These are phyloP conservation scores for Lolium multiflorum DNA, from an alignment of 176 grass and related monocot genomes.

Conservation along the genomic window DNA sequence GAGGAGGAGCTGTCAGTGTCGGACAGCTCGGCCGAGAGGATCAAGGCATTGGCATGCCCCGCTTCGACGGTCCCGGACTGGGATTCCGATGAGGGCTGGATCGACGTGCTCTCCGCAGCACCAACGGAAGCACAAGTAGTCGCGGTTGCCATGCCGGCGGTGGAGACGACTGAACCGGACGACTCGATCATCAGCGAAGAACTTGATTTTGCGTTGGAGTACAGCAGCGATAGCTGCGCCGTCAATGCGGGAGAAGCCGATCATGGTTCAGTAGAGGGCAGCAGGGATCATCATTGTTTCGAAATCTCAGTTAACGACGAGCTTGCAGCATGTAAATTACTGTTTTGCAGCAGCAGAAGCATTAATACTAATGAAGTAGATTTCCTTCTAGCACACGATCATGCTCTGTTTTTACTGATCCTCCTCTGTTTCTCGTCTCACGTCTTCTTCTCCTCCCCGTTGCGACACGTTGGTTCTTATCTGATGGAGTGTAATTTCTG, in stretches of 20 bases:
- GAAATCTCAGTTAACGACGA: too few species aligned
- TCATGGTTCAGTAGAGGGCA: too few species aligned
- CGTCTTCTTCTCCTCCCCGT: not conserved
- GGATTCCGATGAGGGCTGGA: conserved; percentile 51
- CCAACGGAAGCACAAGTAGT: not conserved
- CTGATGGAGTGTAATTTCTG: too few species aligned
- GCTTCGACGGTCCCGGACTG: conserved; percentile 42
- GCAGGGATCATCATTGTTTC: too few species aligned
- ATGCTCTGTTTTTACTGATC: not conserved
- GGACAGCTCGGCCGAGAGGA: not conserved
- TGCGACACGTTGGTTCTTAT: not conserved
- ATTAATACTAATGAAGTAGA: not conserved
- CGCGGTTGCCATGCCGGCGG: not conserved
- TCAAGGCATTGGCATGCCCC: conserved; percentile 27
- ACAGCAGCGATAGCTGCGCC: too few species aligned
- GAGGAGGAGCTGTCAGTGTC: not conserved
- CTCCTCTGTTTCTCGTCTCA: not conserved
- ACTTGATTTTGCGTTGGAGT: too few species aligned
- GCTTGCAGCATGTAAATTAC: not conserved
- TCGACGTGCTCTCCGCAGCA: conserved; percentile 37
- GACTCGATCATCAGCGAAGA: too few species aligned
- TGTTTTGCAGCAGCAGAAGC: not conserved
- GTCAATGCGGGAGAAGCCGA: too few species aligned
- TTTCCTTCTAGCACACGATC: not conserved
- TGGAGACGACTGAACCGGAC: too few species aligned